Conservation (phyloP, 306 rosid genomes). For the Quercus cerris region DNA sequence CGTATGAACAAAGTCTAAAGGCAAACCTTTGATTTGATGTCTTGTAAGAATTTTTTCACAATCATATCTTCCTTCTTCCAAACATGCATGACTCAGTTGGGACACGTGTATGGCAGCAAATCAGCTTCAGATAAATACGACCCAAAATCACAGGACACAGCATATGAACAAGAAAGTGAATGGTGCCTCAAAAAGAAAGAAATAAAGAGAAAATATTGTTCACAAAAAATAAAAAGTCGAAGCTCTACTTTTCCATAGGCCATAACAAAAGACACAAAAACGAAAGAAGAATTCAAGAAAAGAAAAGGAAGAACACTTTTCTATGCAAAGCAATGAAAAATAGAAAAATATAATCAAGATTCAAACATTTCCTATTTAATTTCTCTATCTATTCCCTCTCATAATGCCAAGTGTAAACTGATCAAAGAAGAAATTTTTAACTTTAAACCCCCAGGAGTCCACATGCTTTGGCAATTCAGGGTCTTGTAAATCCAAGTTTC, state of each 20-base stretch:
- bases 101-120: not conserved
- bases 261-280: not conserved
- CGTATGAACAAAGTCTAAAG: slow-evolving; percentile 10
- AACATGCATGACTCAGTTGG: not conserved
- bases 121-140: no score
- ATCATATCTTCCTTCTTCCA: not conserved
- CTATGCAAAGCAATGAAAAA: slow-evolving; percentile 5
- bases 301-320: not conserved
- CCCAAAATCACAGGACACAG: no score
- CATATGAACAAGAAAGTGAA: no score
- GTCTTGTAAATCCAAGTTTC: no score
- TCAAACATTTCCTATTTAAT: not conserved
- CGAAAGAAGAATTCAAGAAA: not conserved
- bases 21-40: not conserved
- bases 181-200: not conserved
- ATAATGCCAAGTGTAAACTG: not conserved
- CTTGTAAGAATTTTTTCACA: not conserved
- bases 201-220: not conserved
- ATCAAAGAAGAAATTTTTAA: no score
- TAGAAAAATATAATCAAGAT: slow-evolving; percentile 6
- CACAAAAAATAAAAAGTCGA: slow-evolving; percentile 15
- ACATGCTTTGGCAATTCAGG: no score
- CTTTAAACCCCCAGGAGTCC: no score
- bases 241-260: slow-evolving; percentile 1
- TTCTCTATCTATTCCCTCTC: not conserved